Evolutionary conservation across 129 eudicot genomes (phyloP).

Genomic region (Glebionis coronaria): DNA sequence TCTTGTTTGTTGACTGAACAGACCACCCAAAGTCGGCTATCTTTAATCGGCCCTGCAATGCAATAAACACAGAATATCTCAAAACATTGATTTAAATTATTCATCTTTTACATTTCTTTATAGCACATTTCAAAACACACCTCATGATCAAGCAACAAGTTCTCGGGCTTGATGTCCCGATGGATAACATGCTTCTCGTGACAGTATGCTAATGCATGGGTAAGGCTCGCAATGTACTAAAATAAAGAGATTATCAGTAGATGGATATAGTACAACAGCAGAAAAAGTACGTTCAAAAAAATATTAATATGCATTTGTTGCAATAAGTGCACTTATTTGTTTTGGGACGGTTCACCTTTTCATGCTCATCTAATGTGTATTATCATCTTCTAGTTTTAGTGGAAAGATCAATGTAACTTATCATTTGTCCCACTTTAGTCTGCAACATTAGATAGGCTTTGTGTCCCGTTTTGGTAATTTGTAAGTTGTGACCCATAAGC

Average conservation of each 20-base stretch:
- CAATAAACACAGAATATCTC: constrained; percentile 1
- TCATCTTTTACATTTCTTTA: neutral
- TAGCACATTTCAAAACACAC: constrained; percentile 29
- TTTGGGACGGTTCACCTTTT: neutral
- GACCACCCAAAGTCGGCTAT: constrained; percentile 99
- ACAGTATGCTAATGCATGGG: constrained; percentile 88
- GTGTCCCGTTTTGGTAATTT: no score
- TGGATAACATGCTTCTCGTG: constrained; percentile 91
- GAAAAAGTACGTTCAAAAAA: neutral
- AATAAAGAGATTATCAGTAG: constrained; percentile 16
- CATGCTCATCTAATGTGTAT: no score
- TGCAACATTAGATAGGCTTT: no score
- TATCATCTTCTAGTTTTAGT: no score
- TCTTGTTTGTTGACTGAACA: constrained; percentile 77
- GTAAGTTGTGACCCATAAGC: no score
- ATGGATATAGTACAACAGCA: neutral
- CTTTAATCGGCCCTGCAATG: constrained; percentile 74
- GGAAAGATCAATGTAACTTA: no score
- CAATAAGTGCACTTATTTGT: neutral
- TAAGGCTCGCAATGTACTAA: constrained; percentile 84
- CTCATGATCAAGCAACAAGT: constrained; percentile 94
- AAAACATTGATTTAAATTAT: neutral
- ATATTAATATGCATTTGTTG: neutral
- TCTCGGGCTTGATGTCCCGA: constrained; percentile 97
- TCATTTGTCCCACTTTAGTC: no score